A percentile compares a stretch with the other conserved stretches of the same genome.
Conservation (phyloP, 1,284 basidiomycete species). For the Cutaneotrichosporon cyanovorans region DNA sequence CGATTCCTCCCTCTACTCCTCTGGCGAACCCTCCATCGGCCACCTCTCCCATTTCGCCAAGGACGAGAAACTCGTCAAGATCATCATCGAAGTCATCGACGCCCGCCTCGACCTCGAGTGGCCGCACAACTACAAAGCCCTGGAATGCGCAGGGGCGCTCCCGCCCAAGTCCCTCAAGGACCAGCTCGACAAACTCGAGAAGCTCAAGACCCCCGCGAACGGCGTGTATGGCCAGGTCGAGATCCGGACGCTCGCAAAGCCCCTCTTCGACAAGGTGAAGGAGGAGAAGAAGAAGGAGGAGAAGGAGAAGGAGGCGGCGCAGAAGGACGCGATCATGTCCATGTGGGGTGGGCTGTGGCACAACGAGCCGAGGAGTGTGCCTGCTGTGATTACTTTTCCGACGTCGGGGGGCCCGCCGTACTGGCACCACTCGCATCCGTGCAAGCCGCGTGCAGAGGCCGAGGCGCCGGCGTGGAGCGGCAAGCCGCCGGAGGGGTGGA, state of each 20-base stretch:
- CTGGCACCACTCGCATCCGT: background rate
- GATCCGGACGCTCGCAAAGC: slow-evolving; percentile 28
- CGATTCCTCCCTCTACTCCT: slow-evolving; percentile 3
- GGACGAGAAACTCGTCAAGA: slow-evolving; percentile 24
- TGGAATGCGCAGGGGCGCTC: slow-evolving; percentile 27
- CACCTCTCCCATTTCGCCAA: slow-evolving; percentile 2
- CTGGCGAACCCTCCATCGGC: background rate
- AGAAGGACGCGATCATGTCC: slow-evolving; percentile 1
- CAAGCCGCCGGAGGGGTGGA: slow-evolving; percentile 9
- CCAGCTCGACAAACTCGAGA: slow-evolving; percentile 23
- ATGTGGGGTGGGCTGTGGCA: slow-evolving; percentile 16
- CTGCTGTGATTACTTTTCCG: background rate
- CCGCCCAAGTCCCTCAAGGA: slow-evolving; percentile 19
- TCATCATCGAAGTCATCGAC: slow-evolving; percentile 34
- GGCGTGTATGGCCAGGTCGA: slow-evolving; percentile 21
- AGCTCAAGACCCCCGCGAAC: slow-evolving; percentile 7
- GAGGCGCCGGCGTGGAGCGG: background rate
- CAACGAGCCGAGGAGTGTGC: background rate
- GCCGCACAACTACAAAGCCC: slow-evolving; percentile 41
- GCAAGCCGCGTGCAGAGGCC: slow-evolving; percentile 1
- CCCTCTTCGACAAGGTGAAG: slow-evolving; percentile 28
- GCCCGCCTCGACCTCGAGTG: slow-evolving; percentile 31
- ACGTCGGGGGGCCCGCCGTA: background rate
- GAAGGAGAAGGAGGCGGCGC: slow-evolving; percentile 6
- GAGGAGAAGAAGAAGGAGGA: slow-evolving; percentile 6